Base-by-base conservation (phyloP, 1,139 yeast genomes). In the Geotrichum bryndzae region DNA sequence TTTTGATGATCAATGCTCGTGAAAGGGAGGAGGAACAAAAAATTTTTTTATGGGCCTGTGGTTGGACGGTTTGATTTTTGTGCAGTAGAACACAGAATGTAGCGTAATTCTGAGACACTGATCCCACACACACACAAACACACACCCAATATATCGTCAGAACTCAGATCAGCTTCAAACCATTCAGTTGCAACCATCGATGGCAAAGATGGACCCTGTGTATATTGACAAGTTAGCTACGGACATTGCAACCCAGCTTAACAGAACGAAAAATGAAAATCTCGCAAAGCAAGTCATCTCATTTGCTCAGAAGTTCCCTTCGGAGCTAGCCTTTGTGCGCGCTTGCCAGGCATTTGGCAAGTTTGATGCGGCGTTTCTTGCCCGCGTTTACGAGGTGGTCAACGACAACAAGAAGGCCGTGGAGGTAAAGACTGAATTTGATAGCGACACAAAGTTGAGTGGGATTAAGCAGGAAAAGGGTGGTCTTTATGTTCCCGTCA, bases 301-400 rank as follows among this genome's bases (percentile, higher is more conserved):
- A 5, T 62, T 72, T 55, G 73, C 73, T 6, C 62, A 65, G 33
- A 57, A 56, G 1, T 67, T 64, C 31, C 61, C 63, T 10, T 57
- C 60, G 25, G 62, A 63, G 10, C 66, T 64, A 1, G 65, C 64
- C 7, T 73, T 73, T 62, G 63, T 66, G n/a, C 58, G 58, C 2
- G 73, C 72, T 1, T 72, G 76, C 62, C 56, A 61, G 55, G 70
- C 69, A 1, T 72, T 73, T 64, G 75, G 74, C 27, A 65, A 65
- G 52, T 73, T 73, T 58, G 67, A 69, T 33, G 62, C 58, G 5
- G 64, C 63, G 3, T 72, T 72, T 59, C 63, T 73, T n/a, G 50
- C 51, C 11, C 58, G 60, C 23, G 62, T 71, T 7, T 72, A 69
- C 61, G 51, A 51, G 56, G 33, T 50, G 61, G 53, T 61, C 33